phyloP scores from a whole-genome alignment of 176 grass and related monocot species.

The Dendrocalamus sinicus region DNA sequence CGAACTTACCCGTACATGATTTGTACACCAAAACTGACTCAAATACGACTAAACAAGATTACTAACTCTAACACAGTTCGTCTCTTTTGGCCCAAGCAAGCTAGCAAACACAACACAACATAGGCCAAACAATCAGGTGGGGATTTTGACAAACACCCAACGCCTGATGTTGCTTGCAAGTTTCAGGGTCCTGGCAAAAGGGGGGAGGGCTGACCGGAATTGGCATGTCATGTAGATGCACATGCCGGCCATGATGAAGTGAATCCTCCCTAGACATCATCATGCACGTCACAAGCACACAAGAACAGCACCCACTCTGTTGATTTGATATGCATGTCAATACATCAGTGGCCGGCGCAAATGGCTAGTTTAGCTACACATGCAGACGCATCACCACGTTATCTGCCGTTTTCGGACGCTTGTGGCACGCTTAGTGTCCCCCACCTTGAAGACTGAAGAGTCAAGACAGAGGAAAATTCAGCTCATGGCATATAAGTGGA shows the following conservation, averaged over 20 bases:
- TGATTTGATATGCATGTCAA: background rate
- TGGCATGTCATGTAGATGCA: constrained; percentile 23
- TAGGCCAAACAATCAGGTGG: background rate
- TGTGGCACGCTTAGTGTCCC: background rate
- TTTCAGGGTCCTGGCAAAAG: background rate
- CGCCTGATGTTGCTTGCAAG: constrained; percentile 20
- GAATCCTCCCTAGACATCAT: constrained; percentile 10
- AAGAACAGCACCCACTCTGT: background rate
- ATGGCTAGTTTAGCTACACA: background rate
- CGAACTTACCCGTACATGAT: no score
- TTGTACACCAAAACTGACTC: no score
- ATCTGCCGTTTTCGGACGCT: background rate
- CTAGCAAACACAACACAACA: background rate
- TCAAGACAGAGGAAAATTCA: background rate
- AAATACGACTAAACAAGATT: no score
- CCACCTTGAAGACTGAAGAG: background rate
- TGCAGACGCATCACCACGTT: background rate
- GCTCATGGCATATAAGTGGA: background rate
- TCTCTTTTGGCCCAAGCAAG: background rate
- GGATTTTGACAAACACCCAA: background rate
- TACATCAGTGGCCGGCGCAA: background rate
- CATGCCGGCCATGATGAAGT: constrained; percentile 10
- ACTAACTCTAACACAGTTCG: background rate
- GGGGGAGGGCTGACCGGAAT: background rate
- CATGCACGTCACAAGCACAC: background rate